Conservation (phyloP, 1,284 basidiomycete genomes). For the Ceratobasidium sp. region DNA sequence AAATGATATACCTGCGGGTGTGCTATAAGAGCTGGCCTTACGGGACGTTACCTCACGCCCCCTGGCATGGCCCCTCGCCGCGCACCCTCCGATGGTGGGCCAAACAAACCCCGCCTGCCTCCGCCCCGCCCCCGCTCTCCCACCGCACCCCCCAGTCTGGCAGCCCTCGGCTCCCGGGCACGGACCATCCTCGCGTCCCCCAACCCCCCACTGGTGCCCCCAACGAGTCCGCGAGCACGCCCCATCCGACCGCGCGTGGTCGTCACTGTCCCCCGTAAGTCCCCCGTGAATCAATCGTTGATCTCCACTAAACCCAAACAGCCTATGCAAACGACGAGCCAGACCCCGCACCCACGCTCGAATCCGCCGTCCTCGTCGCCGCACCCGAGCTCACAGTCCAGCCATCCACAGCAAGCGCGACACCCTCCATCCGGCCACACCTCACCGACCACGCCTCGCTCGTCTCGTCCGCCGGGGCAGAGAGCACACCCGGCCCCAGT, state of each 20-base stretch:
- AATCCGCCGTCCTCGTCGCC: constrained; percentile 12
- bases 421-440: constrained; percentile 15
- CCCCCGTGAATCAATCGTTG: neutral
- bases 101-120: constrained; percentile 1
- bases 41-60: neutral
- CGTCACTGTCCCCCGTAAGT: constrained; percentile 29
- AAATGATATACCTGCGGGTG: neutral
- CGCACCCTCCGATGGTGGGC: constrained; percentile 10
- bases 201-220: constrained; percentile 4
- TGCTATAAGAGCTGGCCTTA: neutral
- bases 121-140: constrained; percentile 5
- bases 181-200: constrained; percentile 20
- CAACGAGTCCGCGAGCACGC: constrained; percentile 2
- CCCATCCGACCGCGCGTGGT: constrained; percentile 9
- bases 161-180: constrained; percentile 7
- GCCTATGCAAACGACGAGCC: constrained; percentile 33
- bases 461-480: constrained; percentile 25
- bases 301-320: neutral
- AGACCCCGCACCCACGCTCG: constrained; percentile 16
- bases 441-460: constrained; percentile 34
- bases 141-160: constrained; percentile 3
- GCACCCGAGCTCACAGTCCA: neutral
- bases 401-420: constrained; percentile 2
- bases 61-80: constrained; percentile 31
- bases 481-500: neutral